Conservation (phyloP, 2,329 filamentous ascomycete genomes). For the Fusarium foetens region DNA sequence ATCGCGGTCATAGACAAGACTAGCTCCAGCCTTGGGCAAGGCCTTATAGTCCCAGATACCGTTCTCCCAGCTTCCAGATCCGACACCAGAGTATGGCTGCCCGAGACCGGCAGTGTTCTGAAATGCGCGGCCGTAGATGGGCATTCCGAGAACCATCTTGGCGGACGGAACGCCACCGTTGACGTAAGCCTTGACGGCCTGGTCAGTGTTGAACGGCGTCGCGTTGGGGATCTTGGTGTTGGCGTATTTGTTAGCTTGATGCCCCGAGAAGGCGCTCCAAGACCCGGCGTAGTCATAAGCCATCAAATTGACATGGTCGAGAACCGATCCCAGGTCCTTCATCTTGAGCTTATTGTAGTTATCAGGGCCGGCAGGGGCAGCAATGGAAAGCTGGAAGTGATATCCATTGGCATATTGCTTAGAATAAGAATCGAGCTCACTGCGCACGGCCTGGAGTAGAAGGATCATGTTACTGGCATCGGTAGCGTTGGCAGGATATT, state of each 20-base stretch:
- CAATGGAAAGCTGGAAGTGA: constrained; percentile 63
- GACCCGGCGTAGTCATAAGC: constrained; percentile 78
- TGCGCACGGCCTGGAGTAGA: constrained; percentile 54
- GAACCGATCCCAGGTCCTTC: constrained; percentile 54
- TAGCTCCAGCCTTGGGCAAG: constrained; percentile 70
- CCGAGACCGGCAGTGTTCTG: constrained; percentile 45
- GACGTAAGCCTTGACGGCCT: constrained; percentile 72
- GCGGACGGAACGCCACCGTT: constrained; percentile 65
- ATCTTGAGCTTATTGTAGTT: constrained; percentile 62
- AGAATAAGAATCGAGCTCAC: constrained; percentile 59
- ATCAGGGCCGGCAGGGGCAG: constrained; percentile 57
- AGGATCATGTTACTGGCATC: constrained; percentile 55
- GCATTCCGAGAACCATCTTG: constrained; percentile 82
- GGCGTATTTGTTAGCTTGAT: constrained; percentile 76
- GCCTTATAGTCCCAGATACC: constrained; percentile 85
- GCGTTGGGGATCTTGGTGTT: constrained; percentile 61
- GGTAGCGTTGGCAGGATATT: constrained; percentile 49
- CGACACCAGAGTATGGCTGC: constrained; percentile 63
- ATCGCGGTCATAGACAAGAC: constrained; percentile 65
- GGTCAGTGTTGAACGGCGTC: constrained; percentile 75
- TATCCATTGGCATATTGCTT: constrained; percentile 52
- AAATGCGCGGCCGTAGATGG: constrained; percentile 81
- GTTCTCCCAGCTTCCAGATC: constrained; percentile 75
- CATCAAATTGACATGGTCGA: constrained; percentile 73
- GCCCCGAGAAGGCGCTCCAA: constrained; percentile 71